Evolutionary conservation across 768 basidiomycete species (phyloP).

Genomic region (Scleroderma citrinum): DNA sequence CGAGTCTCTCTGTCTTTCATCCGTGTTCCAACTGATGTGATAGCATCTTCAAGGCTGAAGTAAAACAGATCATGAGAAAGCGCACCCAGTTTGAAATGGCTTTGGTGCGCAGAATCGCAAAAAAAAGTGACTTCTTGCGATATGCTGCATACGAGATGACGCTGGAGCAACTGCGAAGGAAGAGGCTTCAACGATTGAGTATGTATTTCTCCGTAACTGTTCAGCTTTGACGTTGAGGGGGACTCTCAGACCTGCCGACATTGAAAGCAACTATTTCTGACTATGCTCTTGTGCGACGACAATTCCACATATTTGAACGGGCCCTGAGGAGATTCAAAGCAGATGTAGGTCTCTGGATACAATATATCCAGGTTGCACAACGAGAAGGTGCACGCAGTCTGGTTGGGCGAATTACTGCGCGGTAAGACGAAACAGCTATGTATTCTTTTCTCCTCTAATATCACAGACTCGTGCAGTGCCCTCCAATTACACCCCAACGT

Average conservation of each 20-base stretch:
- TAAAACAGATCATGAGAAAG: constrained; percentile 78
- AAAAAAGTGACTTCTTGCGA: constrained; percentile 83
- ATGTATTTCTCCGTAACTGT: constrained; percentile 17
- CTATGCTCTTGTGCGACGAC: constrained; percentile 77
- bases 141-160: constrained; percentile 92
- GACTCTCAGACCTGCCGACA: constrained; percentile 25
- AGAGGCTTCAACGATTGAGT: constrained; percentile 72
- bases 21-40: background rate
- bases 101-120: constrained; percentile 75
- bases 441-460: background rate
- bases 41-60: constrained; percentile 51
- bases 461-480: constrained; percentile 48
- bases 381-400: constrained; percentile 72
- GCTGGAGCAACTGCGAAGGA: constrained; percentile 73
- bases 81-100: constrained; percentile 80
- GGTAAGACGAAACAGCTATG: constrained; percentile 40
- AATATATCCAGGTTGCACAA: constrained; percentile 83
- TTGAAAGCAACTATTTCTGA: constrained; percentile 63
- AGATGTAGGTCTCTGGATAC: constrained; percentile 83
- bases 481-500: constrained; percentile 81
- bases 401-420: constrained; percentile 76
- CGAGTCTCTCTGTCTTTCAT: constrained; percentile 1
- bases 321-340: constrained; percentile 84
- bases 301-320: constrained; percentile 88
- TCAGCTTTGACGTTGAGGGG: background rate